Percentiles rank a stretch among this genome's conserved stretches.
Conservation (phyloP, 257 asterid species). For the Lantana camara region DNA sequence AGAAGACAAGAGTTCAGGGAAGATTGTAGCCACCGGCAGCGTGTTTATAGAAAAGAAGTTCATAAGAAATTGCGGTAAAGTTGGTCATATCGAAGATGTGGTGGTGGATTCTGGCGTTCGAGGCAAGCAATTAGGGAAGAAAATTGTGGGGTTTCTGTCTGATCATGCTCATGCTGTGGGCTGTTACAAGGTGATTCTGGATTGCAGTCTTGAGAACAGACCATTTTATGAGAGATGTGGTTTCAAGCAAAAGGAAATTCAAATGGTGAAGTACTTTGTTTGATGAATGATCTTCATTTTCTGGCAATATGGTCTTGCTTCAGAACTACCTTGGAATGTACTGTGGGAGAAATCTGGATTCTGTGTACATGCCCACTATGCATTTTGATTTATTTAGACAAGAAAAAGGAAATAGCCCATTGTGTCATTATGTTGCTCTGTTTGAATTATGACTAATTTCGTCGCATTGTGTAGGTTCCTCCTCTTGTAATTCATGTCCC, state of each 20-base stretch:
- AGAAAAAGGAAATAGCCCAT: too few relatives aligned
- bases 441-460: too few relatives aligned
- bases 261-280: conserved; percentile 75
- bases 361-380: not conserved
- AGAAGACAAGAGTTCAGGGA: conserved; percentile 52
- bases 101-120: conserved; percentile 76
- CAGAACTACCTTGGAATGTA: too few relatives aligned
- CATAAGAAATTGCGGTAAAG: conserved; percentile 74
- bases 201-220: conserved; percentile 62
- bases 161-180: conserved; percentile 71
- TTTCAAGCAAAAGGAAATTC: conserved; percentile 63
- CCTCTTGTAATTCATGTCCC: too few relatives aligned
- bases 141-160: conserved; percentile 55
- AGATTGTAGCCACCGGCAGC: conserved; percentile 76
- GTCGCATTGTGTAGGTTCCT: too few relatives aligned
- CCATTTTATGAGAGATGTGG: conserved; percentile 90
- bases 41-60: conserved; percentile 78
- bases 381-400: not conserved
- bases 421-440: too few relatives aligned
- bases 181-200: conserved; percentile 89
- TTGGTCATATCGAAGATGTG: conserved; percentile 89
- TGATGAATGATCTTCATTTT: conserved; percentile 22
- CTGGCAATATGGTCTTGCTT: not conserved
- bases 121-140: conserved; percentile 81
- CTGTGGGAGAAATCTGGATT: not conserved